Percentiles rank a stretch among this genome's conserved stretches.
These are phyloP conservation scores for Tardiomyces digboiensis DNA, from an alignment of 1,139 yeast genomes.

Conservation along the genomic window DNA sequence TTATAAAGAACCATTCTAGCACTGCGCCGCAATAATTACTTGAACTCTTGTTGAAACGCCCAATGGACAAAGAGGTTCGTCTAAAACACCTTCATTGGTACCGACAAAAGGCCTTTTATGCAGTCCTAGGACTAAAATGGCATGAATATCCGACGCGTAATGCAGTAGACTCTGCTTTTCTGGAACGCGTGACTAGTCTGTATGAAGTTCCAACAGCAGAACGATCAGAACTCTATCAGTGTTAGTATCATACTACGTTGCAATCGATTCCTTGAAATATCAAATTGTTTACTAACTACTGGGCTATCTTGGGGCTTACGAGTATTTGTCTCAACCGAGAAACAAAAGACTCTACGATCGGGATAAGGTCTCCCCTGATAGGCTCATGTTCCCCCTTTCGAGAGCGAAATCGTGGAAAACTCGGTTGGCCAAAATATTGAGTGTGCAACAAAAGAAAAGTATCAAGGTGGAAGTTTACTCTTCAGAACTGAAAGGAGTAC, in stretches of 20 bases:
- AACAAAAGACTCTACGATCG: not conserved
- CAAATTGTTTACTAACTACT: not conserved
- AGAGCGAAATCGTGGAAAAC: not conserved
- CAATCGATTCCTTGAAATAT: not conserved
- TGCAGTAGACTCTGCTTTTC: not conserved
- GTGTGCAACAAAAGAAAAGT: no score
- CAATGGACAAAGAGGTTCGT: not conserved
- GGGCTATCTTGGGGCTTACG: not conserved
- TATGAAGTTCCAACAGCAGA: not conserved
- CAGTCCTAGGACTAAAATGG: not conserved
- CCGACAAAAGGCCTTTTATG: not conserved
- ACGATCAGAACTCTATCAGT: not conserved
- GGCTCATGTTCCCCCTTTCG: not conserved
- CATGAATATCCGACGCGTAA: not conserved
- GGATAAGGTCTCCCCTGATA: not conserved
- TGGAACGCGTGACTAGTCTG: not conserved
- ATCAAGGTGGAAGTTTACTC: no score
- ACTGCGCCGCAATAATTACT: no score
- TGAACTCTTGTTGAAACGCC: no score
- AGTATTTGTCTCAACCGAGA: not conserved
- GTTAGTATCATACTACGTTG: not conserved
- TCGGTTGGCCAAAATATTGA: no score
- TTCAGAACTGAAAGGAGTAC: no score
- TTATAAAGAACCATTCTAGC: no score
- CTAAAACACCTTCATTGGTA: not conserved